Percentiles rank a stretch among this genome's conserved stretches.
These are phyloP conservation scores for Chaetomiaceae sp. DNA, from an alignment of 2,329 filamentous ascomycete species.

Conservation along the genomic window DNA sequence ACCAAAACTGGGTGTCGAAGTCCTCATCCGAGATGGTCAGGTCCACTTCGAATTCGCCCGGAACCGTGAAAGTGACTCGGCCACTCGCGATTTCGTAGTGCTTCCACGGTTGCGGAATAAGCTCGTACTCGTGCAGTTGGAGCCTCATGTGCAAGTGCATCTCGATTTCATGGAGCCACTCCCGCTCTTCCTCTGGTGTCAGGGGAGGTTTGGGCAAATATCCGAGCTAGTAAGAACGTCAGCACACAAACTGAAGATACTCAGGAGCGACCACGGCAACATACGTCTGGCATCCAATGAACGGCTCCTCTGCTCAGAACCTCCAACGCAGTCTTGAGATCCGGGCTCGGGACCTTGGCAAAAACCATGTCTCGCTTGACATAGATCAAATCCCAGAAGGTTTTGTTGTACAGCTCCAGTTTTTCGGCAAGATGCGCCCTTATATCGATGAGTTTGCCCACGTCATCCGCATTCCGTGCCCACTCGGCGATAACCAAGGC, in stretches of 20 bases:
- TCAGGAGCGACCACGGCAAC: conserved; percentile 28
- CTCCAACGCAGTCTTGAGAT: conserved; percentile 83
- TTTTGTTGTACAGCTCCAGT: conserved; percentile 54
- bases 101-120: conserved; percentile 67
- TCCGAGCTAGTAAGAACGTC: conserved; percentile 48
- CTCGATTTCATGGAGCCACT: conserved; percentile 75
- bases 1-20: conserved; percentile 79
- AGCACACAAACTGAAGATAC: conserved; percentile 17
- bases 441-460: conserved; percentile 85
- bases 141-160: conserved; percentile 76
- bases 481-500: conserved; percentile 85
- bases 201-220: conserved; percentile 73
- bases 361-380: conserved; percentile 68
- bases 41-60: conserved; percentile 86
- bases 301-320: conserved; percentile 74
- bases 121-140: conserved; percentile 77
- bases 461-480: conserved; percentile 72
- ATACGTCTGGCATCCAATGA: conserved; percentile 72
- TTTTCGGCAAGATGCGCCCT: conserved; percentile 67
- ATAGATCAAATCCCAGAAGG: conserved; percentile 60
- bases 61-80: conserved; percentile 81
- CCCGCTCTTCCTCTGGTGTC: conserved; percentile 65
- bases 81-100: conserved; percentile 77
- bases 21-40: conserved; percentile 86
- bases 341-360: conserved; percentile 80